Percentiles rank a stretch among this genome's conserved stretches.
Conservation (phyloP, 768 basidiomycete genomes). For the Boletales sp. region DNA sequence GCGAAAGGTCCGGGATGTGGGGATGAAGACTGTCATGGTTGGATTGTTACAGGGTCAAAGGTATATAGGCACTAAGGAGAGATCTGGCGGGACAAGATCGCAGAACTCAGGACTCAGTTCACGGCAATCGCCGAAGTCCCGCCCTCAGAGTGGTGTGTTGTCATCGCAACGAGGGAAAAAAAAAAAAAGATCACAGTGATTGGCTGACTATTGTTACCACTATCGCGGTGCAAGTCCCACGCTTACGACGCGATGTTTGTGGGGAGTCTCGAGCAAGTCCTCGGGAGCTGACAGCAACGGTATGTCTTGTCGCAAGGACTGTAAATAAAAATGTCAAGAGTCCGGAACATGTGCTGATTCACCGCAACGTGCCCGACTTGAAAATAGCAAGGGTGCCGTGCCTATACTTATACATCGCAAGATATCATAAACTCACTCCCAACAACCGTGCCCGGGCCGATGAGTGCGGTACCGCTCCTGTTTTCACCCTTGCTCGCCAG, state of each 20-base stretch:
- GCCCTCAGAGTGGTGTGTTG: slow-evolving; percentile 3
- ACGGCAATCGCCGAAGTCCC: slow-evolving; percentile 13
- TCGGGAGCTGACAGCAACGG: too few species aligned
- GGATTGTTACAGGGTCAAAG: slow-evolving; percentile 1
- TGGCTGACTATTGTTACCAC: neutral
- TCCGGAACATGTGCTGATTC: too few species aligned
- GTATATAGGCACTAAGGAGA: neutral
- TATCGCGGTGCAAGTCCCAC: neutral
- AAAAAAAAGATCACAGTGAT: neutral
- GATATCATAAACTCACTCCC: too few species aligned
- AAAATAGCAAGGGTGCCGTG: too few species aligned
- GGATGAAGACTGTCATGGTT: slow-evolving; percentile 7
- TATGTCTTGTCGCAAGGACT: too few species aligned
- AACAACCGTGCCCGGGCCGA: too few species aligned
- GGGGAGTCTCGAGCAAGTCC: neutral
- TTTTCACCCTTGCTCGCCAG: too few species aligned
- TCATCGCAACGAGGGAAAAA: slow-evolving; percentile 9
- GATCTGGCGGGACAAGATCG: slow-evolving; percentile 7
- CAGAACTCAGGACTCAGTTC: neutral
- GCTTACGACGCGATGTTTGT: neutral
- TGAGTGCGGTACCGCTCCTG: too few species aligned
- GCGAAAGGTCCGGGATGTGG: neutral
- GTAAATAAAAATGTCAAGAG: too few species aligned
- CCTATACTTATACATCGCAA: too few species aligned
- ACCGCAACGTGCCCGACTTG: too few species aligned